These are phyloP conservation scores for Diphasiastrum complanatum DNA, from an alignment of 83 land plant genomes.

Conservation along the genomic window DNA sequence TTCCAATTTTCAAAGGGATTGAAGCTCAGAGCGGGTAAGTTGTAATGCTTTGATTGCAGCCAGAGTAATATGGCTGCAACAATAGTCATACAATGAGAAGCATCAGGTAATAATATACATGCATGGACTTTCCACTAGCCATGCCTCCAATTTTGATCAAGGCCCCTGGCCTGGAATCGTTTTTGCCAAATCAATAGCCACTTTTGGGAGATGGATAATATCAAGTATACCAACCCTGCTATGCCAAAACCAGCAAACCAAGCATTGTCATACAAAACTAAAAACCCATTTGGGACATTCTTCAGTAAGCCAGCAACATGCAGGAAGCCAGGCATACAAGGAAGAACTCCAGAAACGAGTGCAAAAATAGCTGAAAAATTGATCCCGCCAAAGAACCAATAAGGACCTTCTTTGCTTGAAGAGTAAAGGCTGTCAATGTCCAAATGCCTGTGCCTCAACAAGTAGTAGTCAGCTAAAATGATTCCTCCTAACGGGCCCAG, in stretches of 20 bases:
- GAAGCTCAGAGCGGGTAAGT: too few relatives aligned
- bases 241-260: constrained; percentile 80
- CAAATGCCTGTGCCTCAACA: constrained; percentile 34
- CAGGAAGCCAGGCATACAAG: constrained; percentile 73
- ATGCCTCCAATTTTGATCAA: too few relatives aligned
- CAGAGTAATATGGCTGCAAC: too few relatives aligned
- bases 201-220: too few relatives aligned
- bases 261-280: constrained; percentile 53
- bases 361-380: constrained; percentile 60
- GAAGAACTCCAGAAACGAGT: constrained; percentile 54
- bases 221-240: constrained; percentile 52
- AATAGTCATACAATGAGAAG: too few relatives aligned
- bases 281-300: constrained; percentile 21
- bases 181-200: too few relatives aligned
- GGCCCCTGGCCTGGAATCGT: too few relatives aligned
- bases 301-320: constrained; percentile 48
- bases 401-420: constrained; percentile 29
- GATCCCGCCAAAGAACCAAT: constrained; percentile 58
- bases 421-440: constrained; percentile 52
- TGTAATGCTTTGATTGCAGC: too few relatives aligned
- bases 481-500: constrained; percentile 82
- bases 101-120: too few relatives aligned
- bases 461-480: constrained; percentile 63
- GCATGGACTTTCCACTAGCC: too few relatives aligned
- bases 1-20: too few relatives aligned